Evolutionary conservation across 805 yeast species (phyloP).

Genomic region (Suhomyces vadensis): DNA sequence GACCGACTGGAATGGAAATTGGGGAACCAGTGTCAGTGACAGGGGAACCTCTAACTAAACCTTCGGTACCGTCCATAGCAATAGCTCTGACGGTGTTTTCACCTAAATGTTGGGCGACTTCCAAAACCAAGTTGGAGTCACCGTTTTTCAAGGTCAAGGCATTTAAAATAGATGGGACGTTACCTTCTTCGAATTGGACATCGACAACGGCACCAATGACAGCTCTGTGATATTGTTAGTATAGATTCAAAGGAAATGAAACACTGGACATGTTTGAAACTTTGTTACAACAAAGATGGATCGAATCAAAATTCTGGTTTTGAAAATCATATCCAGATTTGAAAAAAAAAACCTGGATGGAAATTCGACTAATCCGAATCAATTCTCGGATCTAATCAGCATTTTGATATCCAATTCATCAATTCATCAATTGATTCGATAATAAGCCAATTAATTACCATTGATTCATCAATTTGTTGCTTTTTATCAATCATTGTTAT

Average conservation of each 20-base stretch:
- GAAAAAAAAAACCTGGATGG: neutral
- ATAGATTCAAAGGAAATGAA: conserved; percentile 9
- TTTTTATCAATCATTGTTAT: neutral
- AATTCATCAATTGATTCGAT: neutral
- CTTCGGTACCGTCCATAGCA: conserved; percentile 99
- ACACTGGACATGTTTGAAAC: neutral
- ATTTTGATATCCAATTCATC: neutral
- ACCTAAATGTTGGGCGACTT: conserved; percentile 99
- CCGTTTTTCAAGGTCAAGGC: conserved; percentile 87
- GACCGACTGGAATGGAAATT: conserved; percentile 98
- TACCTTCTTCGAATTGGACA: conserved; percentile 97
- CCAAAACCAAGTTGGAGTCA: conserved; percentile 82
- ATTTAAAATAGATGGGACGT: conserved; percentile 95
- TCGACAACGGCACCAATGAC: conserved; percentile 99
- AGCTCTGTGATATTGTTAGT: conserved; percentile 65
- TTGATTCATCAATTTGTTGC: neutral
- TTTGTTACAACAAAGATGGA: too few relatives aligned
- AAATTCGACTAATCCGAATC: neutral
- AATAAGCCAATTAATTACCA: neutral
- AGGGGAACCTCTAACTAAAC: conserved; percentile 95
- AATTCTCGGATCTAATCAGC: neutral
- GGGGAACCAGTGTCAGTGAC: conserved; percentile 97
- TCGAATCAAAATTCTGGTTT: neutral
- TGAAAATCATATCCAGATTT: neutral
- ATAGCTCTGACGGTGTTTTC: conserved; percentile 99